Conservation (phyloP, 208 protist genomes). For the Crithidia mellificae region DNA sequence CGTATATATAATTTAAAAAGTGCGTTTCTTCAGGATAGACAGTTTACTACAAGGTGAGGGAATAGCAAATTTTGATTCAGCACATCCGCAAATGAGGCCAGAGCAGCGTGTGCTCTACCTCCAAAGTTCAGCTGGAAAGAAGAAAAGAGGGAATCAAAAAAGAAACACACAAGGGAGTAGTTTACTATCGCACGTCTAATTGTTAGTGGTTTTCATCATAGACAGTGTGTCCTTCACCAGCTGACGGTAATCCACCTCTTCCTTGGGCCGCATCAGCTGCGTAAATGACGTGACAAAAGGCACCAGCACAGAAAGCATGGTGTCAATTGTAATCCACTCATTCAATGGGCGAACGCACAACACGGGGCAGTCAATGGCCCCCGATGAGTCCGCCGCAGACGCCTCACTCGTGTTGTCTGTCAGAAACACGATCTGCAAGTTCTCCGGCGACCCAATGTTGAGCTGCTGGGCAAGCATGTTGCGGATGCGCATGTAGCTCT, state of each 20-base stretch:
- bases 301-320: slow-evolving; percentile 38
- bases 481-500: slow-evolving; percentile 72
- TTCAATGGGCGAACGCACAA: slow-evolving; percentile 57
- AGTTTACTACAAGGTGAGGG: too few species aligned
- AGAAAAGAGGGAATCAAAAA: too few species aligned
- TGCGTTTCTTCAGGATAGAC: too few species aligned
- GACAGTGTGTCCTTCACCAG: slow-evolving; percentile 6
- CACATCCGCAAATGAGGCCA: too few species aligned
- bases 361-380: slow-evolving; percentile 41
- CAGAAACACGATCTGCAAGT: slow-evolving; percentile 57
- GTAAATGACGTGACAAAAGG: slow-evolving; percentile 45
- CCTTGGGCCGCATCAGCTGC: slow-evolving; percentile 40
- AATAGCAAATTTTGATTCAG: too few species aligned
- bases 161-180: too few species aligned
- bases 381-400: slow-evolving; percentile 53
- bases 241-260: slow-evolving; percentile 35
- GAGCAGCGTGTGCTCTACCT: too few species aligned
- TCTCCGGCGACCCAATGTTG: slow-evolving; percentile 10
- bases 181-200: neutral
- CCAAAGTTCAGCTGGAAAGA: too few species aligned
- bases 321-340: slow-evolving; percentile 48
- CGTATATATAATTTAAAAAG: too few species aligned
- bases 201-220: neutral
- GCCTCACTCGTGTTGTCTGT: slow-evolving; percentile 62
- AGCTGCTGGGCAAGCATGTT: slow-evolving; percentile 29